These are phyloP conservation scores for Rhodosporidiobolus odoratus DNA, from an alignment of 768 basidiomycete genomes.

Conservation along the genomic window DNA sequence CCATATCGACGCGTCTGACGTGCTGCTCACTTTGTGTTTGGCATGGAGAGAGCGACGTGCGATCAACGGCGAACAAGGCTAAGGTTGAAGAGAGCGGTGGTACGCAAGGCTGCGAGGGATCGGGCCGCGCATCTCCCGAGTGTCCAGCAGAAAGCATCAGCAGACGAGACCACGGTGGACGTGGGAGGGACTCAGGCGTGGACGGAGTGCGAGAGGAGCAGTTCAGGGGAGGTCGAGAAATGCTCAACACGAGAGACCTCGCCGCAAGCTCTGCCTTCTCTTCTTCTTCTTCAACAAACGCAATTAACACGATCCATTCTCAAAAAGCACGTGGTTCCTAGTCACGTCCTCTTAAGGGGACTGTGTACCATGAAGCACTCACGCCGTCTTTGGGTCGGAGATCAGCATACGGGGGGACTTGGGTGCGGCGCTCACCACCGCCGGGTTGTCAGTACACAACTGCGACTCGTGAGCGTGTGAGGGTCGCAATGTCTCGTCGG, in stretches of 20 bases:
- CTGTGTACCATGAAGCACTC: constrained; percentile 21
- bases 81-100: no score
- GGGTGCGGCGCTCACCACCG: constrained; percentile 31
- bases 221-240: no score
- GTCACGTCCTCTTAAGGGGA: background rate
- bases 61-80: no score
- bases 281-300: constrained; percentile 16
- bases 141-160: no score
- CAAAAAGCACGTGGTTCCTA: constrained; percentile 30
- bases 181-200: no score
- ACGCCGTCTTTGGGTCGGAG: constrained; percentile 32
- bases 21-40: no score
- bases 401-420: constrained; percentile 22
- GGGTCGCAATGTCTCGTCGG: constrained; percentile 36
- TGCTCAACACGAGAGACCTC: background rate
- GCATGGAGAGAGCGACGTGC: no score
- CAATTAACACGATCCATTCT: constrained; percentile 6
- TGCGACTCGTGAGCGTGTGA: constrained; percentile 18
- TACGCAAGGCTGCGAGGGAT: no score
- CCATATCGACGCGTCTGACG: no score
- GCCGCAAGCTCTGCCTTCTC: background rate
- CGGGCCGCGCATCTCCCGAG: no score
- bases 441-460: constrained; percentile 15
- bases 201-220: no score
- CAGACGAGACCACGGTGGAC: no score